Conservation (phyloP, 345 rosid genomes). For the Laguncularia racemosa region DNA sequence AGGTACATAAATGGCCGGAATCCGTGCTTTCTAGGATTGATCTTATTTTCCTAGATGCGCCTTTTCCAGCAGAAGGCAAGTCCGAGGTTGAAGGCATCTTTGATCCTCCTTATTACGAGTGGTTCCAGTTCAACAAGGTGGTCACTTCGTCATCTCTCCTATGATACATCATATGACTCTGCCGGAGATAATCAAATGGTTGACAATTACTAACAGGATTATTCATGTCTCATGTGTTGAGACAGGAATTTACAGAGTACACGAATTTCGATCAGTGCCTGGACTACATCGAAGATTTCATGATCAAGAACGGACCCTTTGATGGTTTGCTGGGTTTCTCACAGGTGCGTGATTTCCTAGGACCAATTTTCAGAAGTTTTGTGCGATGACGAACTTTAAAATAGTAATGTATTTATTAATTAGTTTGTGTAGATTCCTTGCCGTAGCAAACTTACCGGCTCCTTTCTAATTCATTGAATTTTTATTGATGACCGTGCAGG, state of each 20-base stretch:
- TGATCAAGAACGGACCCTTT: constrained; percentile 64
- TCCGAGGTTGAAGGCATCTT: constrained; percentile 34
- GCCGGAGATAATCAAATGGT: too few species aligned
- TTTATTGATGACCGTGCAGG: constrained; percentile 23
- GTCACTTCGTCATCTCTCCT: constrained; percentile 7
- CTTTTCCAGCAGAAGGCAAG: constrained; percentile 29
- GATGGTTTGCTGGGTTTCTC: constrained; percentile 84
- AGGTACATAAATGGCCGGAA: constrained; percentile 18
- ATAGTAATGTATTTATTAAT: not conserved
- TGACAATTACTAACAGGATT: not conserved
- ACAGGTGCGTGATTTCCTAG: constrained; percentile 27
- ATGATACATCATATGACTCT: not conserved
- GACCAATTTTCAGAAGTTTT: not conserved
- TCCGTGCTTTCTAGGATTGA: constrained; percentile 22
- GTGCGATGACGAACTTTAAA: constrained; percentile 5
- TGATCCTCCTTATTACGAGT: constrained; percentile 38
- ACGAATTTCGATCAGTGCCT: constrained; percentile 51
- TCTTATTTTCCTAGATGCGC: constrained; percentile 34
- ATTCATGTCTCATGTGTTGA: not conserved
- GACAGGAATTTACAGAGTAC: constrained; percentile 50
- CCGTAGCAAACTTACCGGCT: too few species aligned
- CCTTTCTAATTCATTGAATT: too few species aligned
- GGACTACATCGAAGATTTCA: constrained; percentile 49
- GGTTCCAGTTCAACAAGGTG: constrained; percentile 33
- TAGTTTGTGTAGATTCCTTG: not conserved